Percentiles rank a stretch among this genome's conserved stretches.
Evolutionary conservation across 371 early-diverging fungal genomes (phyloP).

Genomic region (Apophysomyces variabilis): DNA sequence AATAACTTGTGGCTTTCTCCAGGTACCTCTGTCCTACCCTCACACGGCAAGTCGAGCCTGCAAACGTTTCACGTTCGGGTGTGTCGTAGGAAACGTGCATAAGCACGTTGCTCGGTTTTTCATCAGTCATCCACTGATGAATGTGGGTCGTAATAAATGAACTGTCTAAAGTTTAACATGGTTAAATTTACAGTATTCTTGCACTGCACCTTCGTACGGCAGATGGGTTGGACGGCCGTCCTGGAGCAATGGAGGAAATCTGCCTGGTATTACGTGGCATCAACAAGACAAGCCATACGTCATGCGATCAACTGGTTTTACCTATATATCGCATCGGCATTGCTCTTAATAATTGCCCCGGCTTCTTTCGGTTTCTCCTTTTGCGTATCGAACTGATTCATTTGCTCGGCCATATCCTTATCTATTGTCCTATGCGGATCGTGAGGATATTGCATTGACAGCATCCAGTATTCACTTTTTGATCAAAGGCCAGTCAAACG

Average conservation of each 20-base stretch:
- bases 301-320: slow-evolving; percentile 5
- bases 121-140: slow-evolving; percentile 33
- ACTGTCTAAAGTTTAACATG: not conserved
- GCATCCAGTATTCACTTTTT: slow-evolving; percentile 3
- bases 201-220: slow-evolving; percentile 8
- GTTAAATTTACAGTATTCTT: not conserved
- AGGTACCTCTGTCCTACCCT: slow-evolving; percentile 24
- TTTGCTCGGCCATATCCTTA: slow-evolving; percentile 31
- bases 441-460: not conserved
- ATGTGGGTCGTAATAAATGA: slow-evolving; percentile 33
- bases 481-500: slow-evolving; percentile 17
- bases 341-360: slow-evolving; percentile 32
- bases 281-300: too few relatives aligned
- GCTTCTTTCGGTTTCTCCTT: slow-evolving; percentile 30
- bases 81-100: slow-evolving; percentile 21
- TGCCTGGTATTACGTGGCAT: slow-evolving; percentile 3
- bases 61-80: slow-evolving; percentile 30
- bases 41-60: slow-evolving; percentile 41
- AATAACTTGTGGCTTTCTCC: not conserved
- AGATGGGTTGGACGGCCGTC: slow-evolving; percentile 7
- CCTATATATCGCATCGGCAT: slow-evolving; percentile 38
- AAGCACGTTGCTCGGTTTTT: slow-evolving; percentile 27
- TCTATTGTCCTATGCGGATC: slow-evolving; percentile 25
- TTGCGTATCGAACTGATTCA: slow-evolving; percentile 20
- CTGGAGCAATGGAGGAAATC: slow-evolving; percentile 19